These are phyloP conservation scores for Cicer arietinum DNA, from an alignment of 306 rosid species.

Conservation along the genomic window DNA sequence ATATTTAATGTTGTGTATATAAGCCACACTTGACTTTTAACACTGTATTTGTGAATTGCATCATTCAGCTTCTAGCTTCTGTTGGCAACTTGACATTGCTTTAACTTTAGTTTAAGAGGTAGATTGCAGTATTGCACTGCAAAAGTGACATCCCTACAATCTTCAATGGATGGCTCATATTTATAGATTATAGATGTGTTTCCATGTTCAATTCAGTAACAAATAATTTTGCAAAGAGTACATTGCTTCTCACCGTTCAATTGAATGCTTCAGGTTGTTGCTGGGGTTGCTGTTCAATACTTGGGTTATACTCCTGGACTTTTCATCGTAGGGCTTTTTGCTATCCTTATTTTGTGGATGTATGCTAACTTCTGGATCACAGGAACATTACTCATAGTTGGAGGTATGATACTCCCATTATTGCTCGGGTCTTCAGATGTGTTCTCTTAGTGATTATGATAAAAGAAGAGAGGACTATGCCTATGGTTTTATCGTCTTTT, in stretches of 20 bases:
- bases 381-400: slow-evolving; percentile 85
- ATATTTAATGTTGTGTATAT: background rate
- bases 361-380: slow-evolving; percentile 98
- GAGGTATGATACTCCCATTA: slow-evolving; percentile 63
- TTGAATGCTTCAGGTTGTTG: slow-evolving; percentile 74
- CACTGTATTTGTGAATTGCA: slow-evolving; percentile 17
- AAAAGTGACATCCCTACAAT: slow-evolving; percentile 3
- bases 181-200: slow-evolving; percentile 20
- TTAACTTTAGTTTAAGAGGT: slow-evolving; percentile 32
- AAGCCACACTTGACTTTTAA: slow-evolving; percentile 1
- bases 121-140: background rate
- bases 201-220: slow-evolving; percentile 27
- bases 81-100: slow-evolving; percentile 5
- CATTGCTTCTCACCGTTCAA: slow-evolving; percentile 48
- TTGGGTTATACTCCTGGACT: slow-evolving; percentile 97
- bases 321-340: slow-evolving; percentile 90
- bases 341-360: slow-evolving; percentile 94
- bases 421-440: slow-evolving; percentile 18
- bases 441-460: slow-evolving; percentile 8
- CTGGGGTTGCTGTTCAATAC: slow-evolving; percentile 84
- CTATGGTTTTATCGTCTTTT: slow-evolving; percentile 26
- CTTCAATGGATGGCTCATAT: background rate
- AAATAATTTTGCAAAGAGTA: slow-evolving; percentile 18
- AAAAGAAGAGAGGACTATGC: slow-evolving; percentile 25
- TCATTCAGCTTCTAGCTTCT: slow-evolving; percentile 39